Evolutionary conservation across 2,329 filamentous ascomycete genomes (phyloP).

Genomic region (Pseudogymnoascus sp.): DNA sequence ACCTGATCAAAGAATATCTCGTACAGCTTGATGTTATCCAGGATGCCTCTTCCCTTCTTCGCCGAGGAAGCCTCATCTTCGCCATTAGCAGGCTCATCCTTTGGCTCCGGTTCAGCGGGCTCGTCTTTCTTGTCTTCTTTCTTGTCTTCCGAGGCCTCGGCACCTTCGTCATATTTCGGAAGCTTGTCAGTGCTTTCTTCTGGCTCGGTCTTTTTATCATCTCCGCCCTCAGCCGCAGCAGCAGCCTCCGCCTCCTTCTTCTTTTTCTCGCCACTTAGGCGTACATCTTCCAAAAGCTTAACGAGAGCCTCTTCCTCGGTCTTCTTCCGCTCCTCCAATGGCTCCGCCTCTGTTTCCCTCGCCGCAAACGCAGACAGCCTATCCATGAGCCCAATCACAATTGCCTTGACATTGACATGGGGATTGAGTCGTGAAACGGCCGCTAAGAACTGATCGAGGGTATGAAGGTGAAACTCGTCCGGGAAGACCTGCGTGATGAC

Average conservation of each 20-base stretch:
- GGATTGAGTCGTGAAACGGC: constrained; percentile 91
- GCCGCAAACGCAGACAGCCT: constrained; percentile 91
- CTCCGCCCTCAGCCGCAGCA: background rate
- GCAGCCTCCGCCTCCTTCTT: constrained; percentile 16
- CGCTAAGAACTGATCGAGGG: constrained; percentile 87
- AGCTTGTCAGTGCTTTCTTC: constrained; percentile 11
- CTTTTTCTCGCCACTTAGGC: constrained; percentile 53
- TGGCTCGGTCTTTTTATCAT: constrained; percentile 28
- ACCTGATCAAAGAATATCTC: constrained; percentile 98
- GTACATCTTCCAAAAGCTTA: constrained; percentile 70
- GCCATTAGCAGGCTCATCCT: constrained; percentile 31
- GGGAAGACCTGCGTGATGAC: constrained; percentile 99
- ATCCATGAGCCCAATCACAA: constrained; percentile 97
- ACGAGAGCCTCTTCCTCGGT: constrained; percentile 78
- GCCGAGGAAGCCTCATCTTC: constrained; percentile 30
- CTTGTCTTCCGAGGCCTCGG: constrained; percentile 36
- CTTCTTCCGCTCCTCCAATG: constrained; percentile 64
- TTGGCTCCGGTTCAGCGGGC: constrained; percentile 17
- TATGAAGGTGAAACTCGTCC: constrained; percentile 96
- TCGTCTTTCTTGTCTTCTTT: constrained; percentile 42
- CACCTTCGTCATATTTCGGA: constrained; percentile 24
- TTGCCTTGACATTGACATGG: constrained; percentile 95
- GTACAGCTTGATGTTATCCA: constrained; percentile 79
- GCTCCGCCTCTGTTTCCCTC: constrained; percentile 68
- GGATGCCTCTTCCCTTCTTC: constrained; percentile 46